phyloP scores from a whole-genome alignment of 2,329 filamentous ascomycete genomes.

The Calonectria henricotiae region DNA sequence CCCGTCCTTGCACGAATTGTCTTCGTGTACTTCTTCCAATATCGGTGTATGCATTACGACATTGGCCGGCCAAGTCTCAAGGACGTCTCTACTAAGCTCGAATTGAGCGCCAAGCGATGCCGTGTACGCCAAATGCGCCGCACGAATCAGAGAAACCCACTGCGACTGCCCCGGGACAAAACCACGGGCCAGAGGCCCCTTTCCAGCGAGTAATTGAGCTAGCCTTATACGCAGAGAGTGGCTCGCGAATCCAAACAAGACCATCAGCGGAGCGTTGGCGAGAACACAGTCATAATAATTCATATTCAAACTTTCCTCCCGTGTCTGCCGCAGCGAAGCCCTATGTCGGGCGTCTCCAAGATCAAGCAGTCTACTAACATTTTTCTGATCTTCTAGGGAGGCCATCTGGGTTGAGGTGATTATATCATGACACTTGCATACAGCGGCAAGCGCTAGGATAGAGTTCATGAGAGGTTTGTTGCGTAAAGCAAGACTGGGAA shows the following conservation, averaged over 20 bases:
- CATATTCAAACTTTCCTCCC: conserved; percentile 52
- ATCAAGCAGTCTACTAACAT: conserved; percentile 42
- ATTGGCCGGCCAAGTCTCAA: background rate
- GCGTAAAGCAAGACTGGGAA: conserved; percentile 62
- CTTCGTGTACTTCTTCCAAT: background rate
- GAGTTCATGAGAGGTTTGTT: conserved; percentile 62
- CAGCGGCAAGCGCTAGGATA: conserved; percentile 61
- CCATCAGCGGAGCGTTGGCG: conserved; percentile 60
- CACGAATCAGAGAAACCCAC: conserved; percentile 47
- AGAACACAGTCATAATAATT: conserved; percentile 52
- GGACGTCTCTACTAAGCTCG: background rate
- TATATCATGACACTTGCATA: conserved; percentile 60
- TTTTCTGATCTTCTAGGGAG: background rate
- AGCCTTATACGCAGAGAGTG: conserved; percentile 59
- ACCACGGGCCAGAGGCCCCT: fast-evolving
- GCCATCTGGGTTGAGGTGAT: conserved; percentile 25
- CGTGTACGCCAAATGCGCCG: conserved; percentile 43
- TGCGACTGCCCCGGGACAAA: conserved; percentile 34
- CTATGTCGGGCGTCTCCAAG: conserved; percentile 60
- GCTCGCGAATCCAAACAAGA: conserved; percentile 60
- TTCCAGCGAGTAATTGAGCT: conserved; percentile 46
- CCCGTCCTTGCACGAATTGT: conserved; percentile 30
- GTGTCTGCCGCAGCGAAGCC: conserved; percentile 59
- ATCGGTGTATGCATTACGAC: background rate
- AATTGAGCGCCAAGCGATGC: conserved; percentile 29